These are phyloP conservation scores for Phaeomoniella chlamydospora DNA, from an alignment of 2,329 filamentous ascomycete species.

Conservation along the genomic window DNA sequence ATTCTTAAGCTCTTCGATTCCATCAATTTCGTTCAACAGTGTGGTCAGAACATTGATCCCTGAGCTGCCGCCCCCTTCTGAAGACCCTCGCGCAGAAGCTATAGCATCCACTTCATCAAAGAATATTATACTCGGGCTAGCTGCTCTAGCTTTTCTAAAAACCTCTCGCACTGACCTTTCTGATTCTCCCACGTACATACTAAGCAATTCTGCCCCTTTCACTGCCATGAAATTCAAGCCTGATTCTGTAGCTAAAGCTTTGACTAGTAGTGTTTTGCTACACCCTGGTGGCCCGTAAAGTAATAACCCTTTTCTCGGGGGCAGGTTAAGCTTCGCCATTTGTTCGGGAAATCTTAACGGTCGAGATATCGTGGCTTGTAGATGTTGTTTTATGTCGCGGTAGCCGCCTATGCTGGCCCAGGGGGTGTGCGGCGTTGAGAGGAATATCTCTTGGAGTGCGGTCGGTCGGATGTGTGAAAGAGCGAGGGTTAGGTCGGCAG, in stretches of 20 bases:
- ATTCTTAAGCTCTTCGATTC: slow-evolving; percentile 69
- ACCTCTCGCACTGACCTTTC: slow-evolving; percentile 75
- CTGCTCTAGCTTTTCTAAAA: slow-evolving; percentile 73
- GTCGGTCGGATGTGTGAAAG: slow-evolving; percentile 60
- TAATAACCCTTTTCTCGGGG: slow-evolving; percentile 66
- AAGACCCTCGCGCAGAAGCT: slow-evolving; percentile 36
- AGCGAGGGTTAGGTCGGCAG: slow-evolving; percentile 48
- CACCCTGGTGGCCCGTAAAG: slow-evolving; percentile 89
- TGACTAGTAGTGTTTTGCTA: slow-evolving; percentile 84
- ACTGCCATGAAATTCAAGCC: slow-evolving; percentile 89
- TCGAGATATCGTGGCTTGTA: slow-evolving; percentile 43
- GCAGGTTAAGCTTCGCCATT: slow-evolving; percentile 35
- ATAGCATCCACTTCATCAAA: slow-evolving; percentile 95
- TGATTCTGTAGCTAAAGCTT: slow-evolving; percentile 80
- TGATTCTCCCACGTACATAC: slow-evolving; percentile 94
- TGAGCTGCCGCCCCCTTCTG: slow-evolving; percentile 29
- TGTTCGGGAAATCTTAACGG: slow-evolving; percentile 39
- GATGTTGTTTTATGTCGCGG: slow-evolving; percentile 51
- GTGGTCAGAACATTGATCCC: slow-evolving; percentile 79
- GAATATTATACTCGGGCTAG: slow-evolving; percentile 84
- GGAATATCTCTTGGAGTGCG: slow-evolving; percentile 76
- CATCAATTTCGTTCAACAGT: slow-evolving; percentile 88
- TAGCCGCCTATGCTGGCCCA: slow-evolving; percentile 87
- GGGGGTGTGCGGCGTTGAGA: slow-evolving; percentile 71
- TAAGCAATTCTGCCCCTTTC: slow-evolving; percentile 83